Conservation (phyloP, 2,329 filamentous ascomycete genomes). For the Aspergillus versicolor region DNA sequence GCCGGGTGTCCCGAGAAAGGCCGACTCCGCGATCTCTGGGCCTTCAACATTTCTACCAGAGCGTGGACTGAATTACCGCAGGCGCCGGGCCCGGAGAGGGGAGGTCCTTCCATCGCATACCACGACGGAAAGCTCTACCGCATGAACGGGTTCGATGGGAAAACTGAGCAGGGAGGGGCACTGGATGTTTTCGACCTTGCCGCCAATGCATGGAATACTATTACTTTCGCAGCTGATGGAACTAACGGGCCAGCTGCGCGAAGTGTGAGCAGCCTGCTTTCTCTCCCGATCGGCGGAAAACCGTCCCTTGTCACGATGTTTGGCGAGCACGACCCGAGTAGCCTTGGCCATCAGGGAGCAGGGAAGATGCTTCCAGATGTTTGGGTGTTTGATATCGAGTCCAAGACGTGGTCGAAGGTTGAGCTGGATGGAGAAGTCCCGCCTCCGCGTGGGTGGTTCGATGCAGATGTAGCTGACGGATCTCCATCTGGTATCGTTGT, state of each 20-base stretch:
- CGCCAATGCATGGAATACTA: conserved; percentile 40
- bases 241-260: conserved; percentile 47
- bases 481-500: conserved; percentile 40
- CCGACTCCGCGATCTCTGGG: conserved; percentile 71
- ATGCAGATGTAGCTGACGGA: conserved; percentile 45
- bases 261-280: conserved; percentile 51
- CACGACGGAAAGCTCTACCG: conserved; percentile 67
- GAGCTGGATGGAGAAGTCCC: conserved; percentile 31
- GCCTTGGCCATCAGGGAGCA: conserved; percentile 54
- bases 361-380: conserved; percentile 57
- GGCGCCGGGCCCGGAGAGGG: conserved; percentile 66
- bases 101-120: conserved; percentile 67
- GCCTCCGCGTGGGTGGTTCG: conserved; percentile 54
- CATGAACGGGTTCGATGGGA: conserved; percentile 78
- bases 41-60: conserved; percentile 64
- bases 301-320: conserved; percentile 51
- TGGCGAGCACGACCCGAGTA: conserved; percentile 55
- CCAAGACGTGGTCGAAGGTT: conserved; percentile 36
- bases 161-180: conserved; percentile 66
- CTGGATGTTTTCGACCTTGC: conserved; percentile 60
- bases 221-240: conserved; percentile 40
- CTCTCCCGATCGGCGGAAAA: conserved; percentile 38
- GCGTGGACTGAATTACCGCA: conserved; percentile 67
- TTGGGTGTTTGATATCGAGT: conserved; percentile 48
- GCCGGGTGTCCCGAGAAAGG: conserved; percentile 69